Conservation (phyloP, 2,329 filamentous ascomycete genomes). For the Pseudocercospora eumusae region DNA sequence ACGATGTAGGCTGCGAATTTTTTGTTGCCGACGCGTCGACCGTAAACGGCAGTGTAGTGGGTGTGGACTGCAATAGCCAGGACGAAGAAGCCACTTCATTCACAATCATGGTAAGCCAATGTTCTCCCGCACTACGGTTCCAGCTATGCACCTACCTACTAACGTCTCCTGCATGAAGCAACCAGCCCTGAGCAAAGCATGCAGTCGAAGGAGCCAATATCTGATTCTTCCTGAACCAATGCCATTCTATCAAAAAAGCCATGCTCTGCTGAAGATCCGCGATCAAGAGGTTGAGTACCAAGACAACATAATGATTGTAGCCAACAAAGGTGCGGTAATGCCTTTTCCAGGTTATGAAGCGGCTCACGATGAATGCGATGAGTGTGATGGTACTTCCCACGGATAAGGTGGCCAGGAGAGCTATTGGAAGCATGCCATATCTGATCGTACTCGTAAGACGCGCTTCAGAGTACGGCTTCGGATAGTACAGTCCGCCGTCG, state of each 20-base stretch:
- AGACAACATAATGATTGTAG: constrained; percentile 66
- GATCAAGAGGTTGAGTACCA: constrained; percentile 69
- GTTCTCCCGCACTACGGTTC: no score
- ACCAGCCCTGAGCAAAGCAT: constrained; percentile 68
- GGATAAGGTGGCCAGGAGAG: constrained; percentile 36
- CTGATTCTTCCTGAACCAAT: constrained; percentile 58
- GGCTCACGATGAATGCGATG: constrained; percentile 36
- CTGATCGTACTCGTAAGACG: constrained; percentile 28
- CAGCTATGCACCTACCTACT: constrained; percentile 46
- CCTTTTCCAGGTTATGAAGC: constrained; percentile 37
- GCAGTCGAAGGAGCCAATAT: constrained; percentile 57
- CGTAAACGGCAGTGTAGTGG: constrained; percentile 62
- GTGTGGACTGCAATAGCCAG: constrained; percentile 67
- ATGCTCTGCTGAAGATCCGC: constrained; percentile 68
- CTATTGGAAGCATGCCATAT: constrained; percentile 37
- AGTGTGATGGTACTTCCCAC: constrained; percentile 34
- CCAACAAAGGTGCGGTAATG: constrained; percentile 38
- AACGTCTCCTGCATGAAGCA: constrained; percentile 67
- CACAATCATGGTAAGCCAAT: constrained; percentile 43
- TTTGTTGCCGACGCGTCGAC: constrained; percentile 54
- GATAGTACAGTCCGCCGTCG: constrained; percentile 33
- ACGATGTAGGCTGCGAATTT: constrained; percentile 54
- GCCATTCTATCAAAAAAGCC: constrained; percentile 64
- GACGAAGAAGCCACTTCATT: constrained; percentile 65
- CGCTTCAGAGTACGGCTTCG: constrained; percentile 35